Evolutionary conservation across 2,329 filamentous ascomycete species (phyloP), one percentile per base, ranked within the genome.

Genomic region (Chaetomiaceae sp.): DNA sequence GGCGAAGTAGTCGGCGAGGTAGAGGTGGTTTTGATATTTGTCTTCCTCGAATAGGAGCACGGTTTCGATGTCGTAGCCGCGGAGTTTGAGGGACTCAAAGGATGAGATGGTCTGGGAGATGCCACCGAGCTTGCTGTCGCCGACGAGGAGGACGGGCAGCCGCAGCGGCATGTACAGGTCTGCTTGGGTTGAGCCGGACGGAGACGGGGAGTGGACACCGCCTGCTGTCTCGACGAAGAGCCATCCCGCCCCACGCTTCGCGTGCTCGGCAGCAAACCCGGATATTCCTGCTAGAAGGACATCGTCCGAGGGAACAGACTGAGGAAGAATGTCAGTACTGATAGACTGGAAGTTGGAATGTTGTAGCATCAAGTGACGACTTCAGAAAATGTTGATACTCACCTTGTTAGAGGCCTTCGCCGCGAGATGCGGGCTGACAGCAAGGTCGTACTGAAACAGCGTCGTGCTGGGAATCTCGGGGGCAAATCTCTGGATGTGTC

Each of bases 101-200:
- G 89, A 87, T 0, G 86, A 85, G 38, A 95, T 87, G 0, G 89
- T 89, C 5, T 85, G 78, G 0, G 85, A 87, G 50, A 95, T 93
- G 0, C 89, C 89, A 0, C 89, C 89, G 0, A 93, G 76, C 19
- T 81, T 79, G 23, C 82, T 76, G 64, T 95, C 89, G 6, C 85
- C 88, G 0, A 95, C 76, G 0, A 95, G 77, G 13, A 93, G 68
- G 1, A 86, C 78, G 0, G 89, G 88, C 1, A 87, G 68, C n/a
- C 88, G 76, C 1, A 95, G 68, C 0, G 87, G 82, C 17, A 84
- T 74, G 63, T 91, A 93, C 1, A 91, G 69, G 61, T 95, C 88
- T 2, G 84, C 87, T 63, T 95, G 89, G 0, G 85, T 82, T 2
- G 76, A 85, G 9, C 87, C 87, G 31, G 85, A 87, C 1, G 88